phyloP scores from a whole-genome alignment of 2,329 filamentous ascomycete species.

The Cordyceps javanica region DNA sequence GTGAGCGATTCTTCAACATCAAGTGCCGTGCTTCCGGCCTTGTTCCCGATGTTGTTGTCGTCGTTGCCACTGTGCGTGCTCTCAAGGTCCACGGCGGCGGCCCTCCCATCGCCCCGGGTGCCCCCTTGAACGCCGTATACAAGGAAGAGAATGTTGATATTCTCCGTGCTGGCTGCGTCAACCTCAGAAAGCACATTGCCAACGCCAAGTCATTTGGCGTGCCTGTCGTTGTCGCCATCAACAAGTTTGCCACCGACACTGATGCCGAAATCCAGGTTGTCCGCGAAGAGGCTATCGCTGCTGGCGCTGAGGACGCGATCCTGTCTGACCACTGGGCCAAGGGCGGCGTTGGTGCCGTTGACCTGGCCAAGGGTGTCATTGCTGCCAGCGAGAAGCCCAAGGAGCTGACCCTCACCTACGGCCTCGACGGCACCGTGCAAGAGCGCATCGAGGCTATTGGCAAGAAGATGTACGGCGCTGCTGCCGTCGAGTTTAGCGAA shows the following conservation, averaged over 20 bases:
- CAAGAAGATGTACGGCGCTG: conserved; percentile 90
- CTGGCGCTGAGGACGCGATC: conserved; percentile 90
- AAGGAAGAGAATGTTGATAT: conserved; percentile 90
- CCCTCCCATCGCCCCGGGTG: conserved; percentile 85
- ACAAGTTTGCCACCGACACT: conserved; percentile 91
- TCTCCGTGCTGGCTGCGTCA: conserved; percentile 83
- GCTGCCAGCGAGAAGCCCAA: conserved; percentile 76
- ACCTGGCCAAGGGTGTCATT: conserved; percentile 82
- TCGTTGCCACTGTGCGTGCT: conserved; percentile 91
- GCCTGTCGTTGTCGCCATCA: conserved; percentile 94
- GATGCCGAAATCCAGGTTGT: conserved; percentile 86
- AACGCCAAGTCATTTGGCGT: conserved; percentile 88
- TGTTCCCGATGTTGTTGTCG: conserved; percentile 85
- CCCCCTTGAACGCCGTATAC: conserved; percentile 80
- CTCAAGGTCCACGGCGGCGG: conserved; percentile 96
- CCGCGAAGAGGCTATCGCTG: conserved; percentile 82
- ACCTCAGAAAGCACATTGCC: conserved; percentile 89
- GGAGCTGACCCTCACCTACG: conserved; percentile 83
- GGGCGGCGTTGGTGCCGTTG: conserved; percentile 82
- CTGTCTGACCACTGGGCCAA: conserved; percentile 95
- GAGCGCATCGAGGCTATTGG: conserved; percentile 88
- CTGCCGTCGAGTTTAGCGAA: conserved; percentile 85
- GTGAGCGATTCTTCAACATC: conserved; percentile 99
- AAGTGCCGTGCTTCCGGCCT: conserved; percentile 95
- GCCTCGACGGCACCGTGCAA: conserved; percentile 70